Percentiles rank a stretch among this genome's conserved stretches.
Conservation (phyloP, 2,329 filamentous ascomycete species). For the Aspergillus sp. region DNA sequence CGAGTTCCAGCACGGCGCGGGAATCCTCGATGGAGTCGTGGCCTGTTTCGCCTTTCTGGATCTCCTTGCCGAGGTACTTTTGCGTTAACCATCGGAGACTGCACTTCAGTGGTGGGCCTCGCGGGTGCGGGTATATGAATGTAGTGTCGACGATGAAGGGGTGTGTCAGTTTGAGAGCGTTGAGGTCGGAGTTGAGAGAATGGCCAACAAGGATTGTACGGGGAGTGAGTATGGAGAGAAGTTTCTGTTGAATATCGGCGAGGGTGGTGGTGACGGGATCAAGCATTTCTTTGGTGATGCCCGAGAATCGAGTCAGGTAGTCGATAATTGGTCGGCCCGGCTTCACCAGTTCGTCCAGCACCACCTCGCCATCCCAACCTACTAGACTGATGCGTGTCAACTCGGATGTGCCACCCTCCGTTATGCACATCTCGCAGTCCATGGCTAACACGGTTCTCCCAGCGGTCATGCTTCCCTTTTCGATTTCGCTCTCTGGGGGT, state of each 20-base stretch:
- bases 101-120: conserved; percentile 84
- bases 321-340: conserved; percentile 83
- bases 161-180: conserved; percentile 79
- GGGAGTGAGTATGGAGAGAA: conserved; percentile 65
- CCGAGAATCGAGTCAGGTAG: conserved; percentile 88
- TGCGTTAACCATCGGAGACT: conserved; percentile 85
- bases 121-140: conserved; percentile 83
- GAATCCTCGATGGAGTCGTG: conserved; percentile 95
- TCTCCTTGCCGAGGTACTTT: conserved; percentile 81
- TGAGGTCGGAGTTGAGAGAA: conserved; percentile 57
- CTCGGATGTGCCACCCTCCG: conserved; percentile 72
- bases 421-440: conserved; percentile 98
- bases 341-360: conserved; percentile 90
- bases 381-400: conserved; percentile 87
- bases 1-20: conserved; percentile 82
- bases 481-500: conserved; percentile 66
- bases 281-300: conserved; percentile 85
- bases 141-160: conserved; percentile 93
- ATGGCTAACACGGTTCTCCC: conserved; percentile 77
- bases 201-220: conserved; percentile 47
- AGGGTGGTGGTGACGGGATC: conserved; percentile 79
- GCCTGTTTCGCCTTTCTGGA: conserved; percentile 76
- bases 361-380: conserved; percentile 75
- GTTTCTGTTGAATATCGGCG: conserved; percentile 72
- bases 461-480: conserved; percentile 78